These are phyloP conservation scores for Diaporthe vexans DNA, from an alignment of 2,329 filamentous ascomycete genomes.

Conservation along the genomic window DNA sequence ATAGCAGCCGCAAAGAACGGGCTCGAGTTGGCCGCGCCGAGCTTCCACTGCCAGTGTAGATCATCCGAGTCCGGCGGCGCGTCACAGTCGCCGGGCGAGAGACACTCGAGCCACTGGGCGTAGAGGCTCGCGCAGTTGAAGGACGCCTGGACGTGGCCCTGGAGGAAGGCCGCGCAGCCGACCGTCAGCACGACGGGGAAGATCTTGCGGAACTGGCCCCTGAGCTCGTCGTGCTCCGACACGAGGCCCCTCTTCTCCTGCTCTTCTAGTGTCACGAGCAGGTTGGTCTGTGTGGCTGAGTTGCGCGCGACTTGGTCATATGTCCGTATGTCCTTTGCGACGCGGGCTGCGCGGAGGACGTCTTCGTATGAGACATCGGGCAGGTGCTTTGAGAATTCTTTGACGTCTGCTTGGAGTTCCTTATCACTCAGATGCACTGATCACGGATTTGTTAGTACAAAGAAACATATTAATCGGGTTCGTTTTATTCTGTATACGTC, in stretches of 20 bases:
- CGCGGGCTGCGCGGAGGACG: conserved; percentile 55
- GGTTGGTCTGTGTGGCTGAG: conserved; percentile 43
- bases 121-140: conserved; percentile 58
- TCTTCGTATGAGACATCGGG: conserved; percentile 48
- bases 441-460: conserved; percentile 40
- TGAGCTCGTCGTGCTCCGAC: conserved; percentile 55
- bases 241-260: conserved; percentile 56
- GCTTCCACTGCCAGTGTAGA: conserved; percentile 51
- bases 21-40: conserved; percentile 56
- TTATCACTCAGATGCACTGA: conserved; percentile 55
- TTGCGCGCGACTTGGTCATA: conserved; percentile 56
- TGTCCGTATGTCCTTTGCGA: conserved; percentile 56
- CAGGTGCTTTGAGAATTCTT: conserved; percentile 50
- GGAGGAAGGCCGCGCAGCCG: conserved; percentile 59
- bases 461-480: too few relatives aligned
- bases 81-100: background rate
- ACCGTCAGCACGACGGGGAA: conserved; percentile 57
- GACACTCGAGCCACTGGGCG: conserved; percentile 8
- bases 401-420: conserved; percentile 54
- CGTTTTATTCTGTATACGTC: too few relatives aligned
- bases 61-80: background rate
- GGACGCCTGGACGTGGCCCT: conserved; percentile 61
- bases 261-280: conserved; percentile 51
- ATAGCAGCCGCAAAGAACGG: conserved; percentile 57
- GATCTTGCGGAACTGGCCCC: conserved; percentile 56